Evolutionary conservation across 345 rosid genomes (phyloP), one percentile per base, ranked within the genome.

Genomic region (Pugionium cornutum): DNA sequence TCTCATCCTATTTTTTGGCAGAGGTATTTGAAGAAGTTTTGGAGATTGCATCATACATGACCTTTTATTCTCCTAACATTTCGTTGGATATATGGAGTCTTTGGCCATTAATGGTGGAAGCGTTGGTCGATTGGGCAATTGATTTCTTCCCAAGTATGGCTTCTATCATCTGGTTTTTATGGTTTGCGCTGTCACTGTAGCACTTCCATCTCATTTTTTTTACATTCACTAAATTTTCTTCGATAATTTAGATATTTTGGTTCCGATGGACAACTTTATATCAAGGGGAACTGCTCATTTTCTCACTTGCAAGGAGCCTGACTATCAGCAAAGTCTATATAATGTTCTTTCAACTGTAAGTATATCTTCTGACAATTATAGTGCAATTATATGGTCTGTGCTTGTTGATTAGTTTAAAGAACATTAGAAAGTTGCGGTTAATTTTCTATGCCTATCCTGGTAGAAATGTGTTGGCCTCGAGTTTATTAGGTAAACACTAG

Each of bases 11-110:
- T 18, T 18, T 18, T 79, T 73, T 25, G 70, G 75, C 88, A 95
- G 99, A 95, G 88, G 99, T 95, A 58, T 95, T 85, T 79, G 99
- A 95, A 83, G 99, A 95, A 83, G 92, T 95, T 62, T 73, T 91
- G 89, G 99, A 95, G 79, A 91, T 95, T 75, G 94, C 89, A 44
- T 89, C 97, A 18, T 87, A 89, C 71, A 91, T 95, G 99, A 90
- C 99, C 66, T 91, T 90, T 78, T 95, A 85, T 72, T 84, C 97
- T 51, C 99, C 99, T 25, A 84, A 81, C 37, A 91, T 95, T 80
- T 88, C 99, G 35, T 52, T 84, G 76, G 95, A 84, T 33, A 89
- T 95, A 95, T 95, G 99, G 99, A 87, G 84, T 75, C 95, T 95
- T 37, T 95, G 99, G 99, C 96, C 97, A 32, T 77, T 95, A 79